Base-by-base conservation (phyloP, 23 red algal genomes). In the Chondrus crispus region DNA sequence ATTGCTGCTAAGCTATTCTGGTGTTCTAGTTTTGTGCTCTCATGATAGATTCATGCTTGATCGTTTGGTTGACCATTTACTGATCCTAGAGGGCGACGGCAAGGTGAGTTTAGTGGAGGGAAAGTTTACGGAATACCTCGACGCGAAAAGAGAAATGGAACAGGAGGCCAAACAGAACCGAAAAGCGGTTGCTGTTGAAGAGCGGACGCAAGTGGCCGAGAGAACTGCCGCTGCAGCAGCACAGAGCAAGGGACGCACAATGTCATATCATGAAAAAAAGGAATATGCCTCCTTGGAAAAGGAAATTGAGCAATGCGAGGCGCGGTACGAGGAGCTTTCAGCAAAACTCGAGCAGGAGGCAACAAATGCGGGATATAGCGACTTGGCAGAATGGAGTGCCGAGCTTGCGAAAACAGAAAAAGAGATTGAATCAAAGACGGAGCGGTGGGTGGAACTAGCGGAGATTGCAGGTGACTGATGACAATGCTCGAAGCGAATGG, bases 31-130 rank as follows among this genome's bases (percentile, higher is more conserved):
- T 28, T 18, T 98, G 4, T 93, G 93, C 42, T 91, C 84, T 40
- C 95, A 98, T 64, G 95, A 98, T 47, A 79, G 95, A 26, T 85
- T 91, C 53, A 91, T 98, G 73, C 60, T 98, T 41, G 95, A 98
- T 73, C 40, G 90, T 5, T 62, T 98, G 82, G 91, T 91, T 29
- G 88, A 95, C 62, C 85, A 90, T 46, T 71, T 98, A 45, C 45
- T 98, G 33, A 85, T 96, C 2, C 74, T 96, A 53, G 76, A 96
- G 46, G 94, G 94, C 53, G 88, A 90, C 70, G 94, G 87, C 58
- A 35, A 60, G 30, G 87, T 87, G 42, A 46, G 50, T 33, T 14
- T 85, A 51, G 82, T 91, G 13, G 85, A 91, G 32, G 94, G 94
- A 16, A 96, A 85, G 46, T 96, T 91, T 78, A 96, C 74, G n/a